A percentile compares a stretch with the other conserved stretches of the same genome.
phyloP scores from a whole-genome alignment of 148 eudicot species.

The Rhododendron molle region DNA sequence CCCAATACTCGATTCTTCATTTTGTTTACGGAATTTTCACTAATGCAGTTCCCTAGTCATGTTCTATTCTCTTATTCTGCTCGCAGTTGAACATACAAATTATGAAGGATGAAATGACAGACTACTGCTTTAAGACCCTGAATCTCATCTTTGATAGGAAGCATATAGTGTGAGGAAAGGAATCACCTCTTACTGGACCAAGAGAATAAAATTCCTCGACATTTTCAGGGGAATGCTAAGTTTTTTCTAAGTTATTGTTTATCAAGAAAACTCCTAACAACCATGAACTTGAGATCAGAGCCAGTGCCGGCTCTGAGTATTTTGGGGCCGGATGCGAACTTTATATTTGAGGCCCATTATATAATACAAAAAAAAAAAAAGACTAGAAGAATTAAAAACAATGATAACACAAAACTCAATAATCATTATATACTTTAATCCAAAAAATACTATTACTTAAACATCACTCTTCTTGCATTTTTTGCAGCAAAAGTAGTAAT shows the following conservation, averaged over 20 bases:
- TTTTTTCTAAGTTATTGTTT: neutral
- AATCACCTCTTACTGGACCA: neutral
- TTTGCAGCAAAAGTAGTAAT: too few relatives aligned
- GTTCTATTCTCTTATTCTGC: neutral
- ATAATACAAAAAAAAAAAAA: too few relatives aligned
- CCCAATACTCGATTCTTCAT: neutral
- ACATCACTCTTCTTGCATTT: too few relatives aligned
- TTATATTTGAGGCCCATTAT: too few relatives aligned
- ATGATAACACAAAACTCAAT: too few relatives aligned
- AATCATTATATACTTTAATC: too few relatives aligned
- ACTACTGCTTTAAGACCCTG: neutral
- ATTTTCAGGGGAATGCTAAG: neutral
- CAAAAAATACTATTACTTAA: too few relatives aligned
- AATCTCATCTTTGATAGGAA: neutral
- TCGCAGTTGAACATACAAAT: neutral
- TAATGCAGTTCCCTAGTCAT: too few relatives aligned
- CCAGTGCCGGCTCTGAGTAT: too few relatives aligned
- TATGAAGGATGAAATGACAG: neutral
- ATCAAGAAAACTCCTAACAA: neutral
- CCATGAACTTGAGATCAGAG: slow-evolving; percentile 6
- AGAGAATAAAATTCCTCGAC: neutral
- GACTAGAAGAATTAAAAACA: too few relatives aligned
- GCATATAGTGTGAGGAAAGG: neutral
- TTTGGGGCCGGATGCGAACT: too few relatives aligned
- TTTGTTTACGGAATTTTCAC: neutral